phyloP scores from a whole-genome alignment of 352 stramenopile genomes.

The Nothophytophthora sp. region DNA sequence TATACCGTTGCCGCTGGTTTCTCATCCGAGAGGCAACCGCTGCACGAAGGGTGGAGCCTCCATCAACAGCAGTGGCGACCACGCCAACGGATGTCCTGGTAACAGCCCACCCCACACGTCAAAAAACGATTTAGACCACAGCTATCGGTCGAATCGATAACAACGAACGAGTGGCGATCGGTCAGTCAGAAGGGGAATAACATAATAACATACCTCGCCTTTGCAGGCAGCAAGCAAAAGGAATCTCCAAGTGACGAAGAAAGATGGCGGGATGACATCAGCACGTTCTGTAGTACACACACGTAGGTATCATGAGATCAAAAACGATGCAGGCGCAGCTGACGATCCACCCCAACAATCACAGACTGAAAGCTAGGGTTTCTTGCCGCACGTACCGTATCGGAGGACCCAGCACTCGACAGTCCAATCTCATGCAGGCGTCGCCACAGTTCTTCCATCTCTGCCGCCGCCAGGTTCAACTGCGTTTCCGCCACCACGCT shows the following conservation, averaged over 20 bases:
- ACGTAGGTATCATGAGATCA: background rate
- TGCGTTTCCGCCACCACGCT: constrained; percentile 53
- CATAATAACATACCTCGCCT: constrained; percentile 59
- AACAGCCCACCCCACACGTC: background rate
- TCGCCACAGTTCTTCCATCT: constrained; percentile 88
- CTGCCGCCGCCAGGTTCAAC: constrained; percentile 63
- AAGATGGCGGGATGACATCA: constrained; percentile 79
- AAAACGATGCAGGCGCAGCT: too few relatives aligned
- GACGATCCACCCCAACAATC: too few relatives aligned
- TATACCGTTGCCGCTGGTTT: constrained; percentile 70
- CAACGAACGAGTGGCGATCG: too few relatives aligned
- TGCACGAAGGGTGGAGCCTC: constrained; percentile 71
- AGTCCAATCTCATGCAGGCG: constrained; percentile 79
- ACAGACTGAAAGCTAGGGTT: too few relatives aligned
- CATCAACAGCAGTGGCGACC: constrained; percentile 69
- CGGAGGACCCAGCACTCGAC: constrained; percentile 43
- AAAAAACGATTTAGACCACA: background rate
- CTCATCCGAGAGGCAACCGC: constrained; percentile 82
- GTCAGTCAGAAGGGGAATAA: too few relatives aligned
- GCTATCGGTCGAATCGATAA: background rate
- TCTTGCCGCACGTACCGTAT: constrained; percentile 50
- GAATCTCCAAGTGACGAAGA: constrained; percentile 85
- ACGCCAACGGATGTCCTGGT: constrained; percentile 51
- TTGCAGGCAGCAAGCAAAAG: constrained; percentile 79
- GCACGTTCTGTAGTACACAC: constrained; percentile 44